Percentiles rank a stretch among this genome's conserved stretches.
Conservation (phyloP, 2,329 filamentous ascomycete genomes). For the Helotiales sp. region DNA sequence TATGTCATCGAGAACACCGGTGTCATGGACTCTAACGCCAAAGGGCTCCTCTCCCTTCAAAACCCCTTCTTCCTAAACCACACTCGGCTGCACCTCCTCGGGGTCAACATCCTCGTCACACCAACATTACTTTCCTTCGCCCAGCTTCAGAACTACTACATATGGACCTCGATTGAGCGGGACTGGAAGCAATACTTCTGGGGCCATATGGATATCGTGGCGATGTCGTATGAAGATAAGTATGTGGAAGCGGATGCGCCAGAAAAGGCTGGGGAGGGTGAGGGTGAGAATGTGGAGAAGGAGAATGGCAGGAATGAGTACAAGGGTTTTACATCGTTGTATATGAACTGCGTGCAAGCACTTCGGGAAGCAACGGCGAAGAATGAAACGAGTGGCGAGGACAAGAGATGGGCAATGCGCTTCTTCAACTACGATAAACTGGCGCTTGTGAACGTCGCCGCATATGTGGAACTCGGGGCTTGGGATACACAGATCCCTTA, state of each 20-base stretch:
- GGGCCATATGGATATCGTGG: conserved; percentile 61
- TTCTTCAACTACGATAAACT: conserved; percentile 65
- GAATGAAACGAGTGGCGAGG: conserved; percentile 8
- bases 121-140: conserved; percentile 59
- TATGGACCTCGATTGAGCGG: conserved; percentile 51
- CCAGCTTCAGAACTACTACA: conserved; percentile 60
- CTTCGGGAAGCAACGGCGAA: conserved; percentile 22
- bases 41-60: conserved; percentile 53
- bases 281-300: conserved; percentile 11
- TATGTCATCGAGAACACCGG: conserved; percentile 65
- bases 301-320: conserved; percentile 16
- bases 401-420: conserved; percentile 52
- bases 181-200: conserved; percentile 59
- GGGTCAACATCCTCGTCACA: conserved; percentile 56
- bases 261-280: conserved; percentile 21
- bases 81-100: conserved; percentile 53
- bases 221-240: conserved; percentile 49
- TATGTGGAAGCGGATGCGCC: not conserved
- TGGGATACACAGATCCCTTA: conserved; percentile 65
- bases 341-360: conserved; percentile 27
- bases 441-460: conserved; percentile 58
- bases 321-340: conserved; percentile 31
- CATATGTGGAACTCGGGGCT: conserved; percentile 52
- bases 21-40: conserved; percentile 57
- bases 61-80: conserved; percentile 64